A percentile compares a stretch with the other conserved stretches of the same genome.
These are phyloP conservation scores for Solanum ahanhuiri DNA, from an alignment of 257 asterid genomes.

Conservation along the genomic window DNA sequence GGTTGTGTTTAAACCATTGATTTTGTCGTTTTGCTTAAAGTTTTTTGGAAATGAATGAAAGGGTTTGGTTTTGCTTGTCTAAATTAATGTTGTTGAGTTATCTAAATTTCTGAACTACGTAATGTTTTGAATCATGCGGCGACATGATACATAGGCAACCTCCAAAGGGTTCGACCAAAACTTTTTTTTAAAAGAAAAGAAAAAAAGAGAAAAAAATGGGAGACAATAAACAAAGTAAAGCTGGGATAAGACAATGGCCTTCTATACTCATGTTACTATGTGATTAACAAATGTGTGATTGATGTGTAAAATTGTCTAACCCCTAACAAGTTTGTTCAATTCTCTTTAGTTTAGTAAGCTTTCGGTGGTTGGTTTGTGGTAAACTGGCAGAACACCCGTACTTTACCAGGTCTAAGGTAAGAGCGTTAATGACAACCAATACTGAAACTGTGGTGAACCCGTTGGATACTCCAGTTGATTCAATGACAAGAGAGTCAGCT, in stretches of 20 bases:
- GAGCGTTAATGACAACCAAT: neutral
- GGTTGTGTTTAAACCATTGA: no score
- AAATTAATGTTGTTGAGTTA: no score
- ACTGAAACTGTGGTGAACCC: neutral
- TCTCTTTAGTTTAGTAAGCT: neutral
- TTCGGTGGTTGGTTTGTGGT: neutral
- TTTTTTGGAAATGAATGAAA: no score
- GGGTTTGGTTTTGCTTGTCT: neutral
- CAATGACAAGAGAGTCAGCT: neutral
- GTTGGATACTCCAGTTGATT: rapidly evolving
- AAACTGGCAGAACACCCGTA: neutral
- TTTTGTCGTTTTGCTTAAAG: no score
- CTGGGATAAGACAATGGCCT: no score
- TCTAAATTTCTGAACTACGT: neutral
- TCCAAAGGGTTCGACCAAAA: neutral
- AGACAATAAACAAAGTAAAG: neutral
- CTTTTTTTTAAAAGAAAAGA: rapidly evolving
- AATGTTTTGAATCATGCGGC: neutral
- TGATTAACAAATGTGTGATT: neutral
- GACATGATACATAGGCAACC: neutral
- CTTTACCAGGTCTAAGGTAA: neutral
- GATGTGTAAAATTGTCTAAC: neutral
- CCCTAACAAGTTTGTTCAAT: neutral
- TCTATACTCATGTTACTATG: neutral
- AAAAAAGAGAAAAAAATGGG: no score